phyloP scores from a whole-genome alignment of 2,329 filamentous ascomycete genomes.

The Claviceps spartinae region DNA sequence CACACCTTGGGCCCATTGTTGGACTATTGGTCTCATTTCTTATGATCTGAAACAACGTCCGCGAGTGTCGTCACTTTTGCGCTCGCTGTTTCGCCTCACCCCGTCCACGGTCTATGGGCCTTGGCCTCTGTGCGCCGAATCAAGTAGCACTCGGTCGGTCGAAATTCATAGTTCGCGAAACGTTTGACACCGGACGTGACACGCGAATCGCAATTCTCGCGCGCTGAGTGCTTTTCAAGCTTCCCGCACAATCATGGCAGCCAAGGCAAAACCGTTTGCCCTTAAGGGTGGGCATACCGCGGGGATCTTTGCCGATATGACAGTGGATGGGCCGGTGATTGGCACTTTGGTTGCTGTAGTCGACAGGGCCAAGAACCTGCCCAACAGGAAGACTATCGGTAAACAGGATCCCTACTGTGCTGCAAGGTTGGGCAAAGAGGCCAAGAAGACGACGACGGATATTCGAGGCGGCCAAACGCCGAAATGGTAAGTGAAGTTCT shows the following conservation, averaged over 20 bases:
- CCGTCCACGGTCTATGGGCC: no score
- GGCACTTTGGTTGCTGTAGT: slow-evolving; percentile 86
- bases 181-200: slow-evolving; percentile 3
- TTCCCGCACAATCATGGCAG: slow-evolving; percentile 27
- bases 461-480: slow-evolving; percentile 90
- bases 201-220: background rate
- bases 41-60: background rate
- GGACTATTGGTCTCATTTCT: background rate
- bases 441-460: slow-evolving; percentile 92
- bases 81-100: background rate
- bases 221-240: background rate
- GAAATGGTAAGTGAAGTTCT: slow-evolving; percentile 54
- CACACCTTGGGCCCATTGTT: background rate
- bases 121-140: no score
- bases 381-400: slow-evolving; percentile 92
- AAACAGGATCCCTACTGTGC: slow-evolving; percentile 98
- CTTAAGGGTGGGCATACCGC: slow-evolving; percentile 64
- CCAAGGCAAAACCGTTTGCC: slow-evolving; percentile 39
- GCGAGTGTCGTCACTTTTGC: background rate
- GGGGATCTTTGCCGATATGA: slow-evolving; percentile 90
- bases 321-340: slow-evolving; percentile 81
- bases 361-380: slow-evolving; percentile 91
- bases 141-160: slow-evolving; percentile 2
- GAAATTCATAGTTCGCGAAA: background rate
- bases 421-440: slow-evolving; percentile 84